phyloP scores from a whole-genome alignment of 805 yeast species.

The Starmerella etchellsii region DNA sequence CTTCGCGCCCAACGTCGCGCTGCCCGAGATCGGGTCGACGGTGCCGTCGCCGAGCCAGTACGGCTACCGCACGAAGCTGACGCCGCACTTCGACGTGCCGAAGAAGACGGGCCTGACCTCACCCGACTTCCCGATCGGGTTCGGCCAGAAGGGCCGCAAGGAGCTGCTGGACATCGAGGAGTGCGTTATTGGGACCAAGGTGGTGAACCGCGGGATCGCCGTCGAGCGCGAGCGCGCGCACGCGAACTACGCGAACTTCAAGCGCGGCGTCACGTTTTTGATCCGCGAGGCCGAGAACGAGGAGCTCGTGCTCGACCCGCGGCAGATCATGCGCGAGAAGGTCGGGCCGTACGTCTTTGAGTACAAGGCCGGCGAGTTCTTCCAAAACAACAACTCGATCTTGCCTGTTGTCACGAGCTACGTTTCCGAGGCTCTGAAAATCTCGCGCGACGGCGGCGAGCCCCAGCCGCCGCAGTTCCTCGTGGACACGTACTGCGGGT shows the following conservation, averaged over 20 bases:
- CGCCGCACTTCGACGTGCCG: constrained; percentile 88
- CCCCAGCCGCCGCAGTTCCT: constrained; percentile 41
- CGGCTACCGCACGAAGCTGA: constrained; percentile 78
- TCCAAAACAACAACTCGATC: constrained; percentile 89
- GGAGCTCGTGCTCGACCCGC: constrained; percentile 62
- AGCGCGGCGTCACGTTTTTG: constrained; percentile 76
- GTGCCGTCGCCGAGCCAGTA: constrained; percentile 65
- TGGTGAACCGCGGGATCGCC: constrained; percentile 59
- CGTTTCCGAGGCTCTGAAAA: constrained; percentile 56
- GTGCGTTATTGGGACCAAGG: constrained; percentile 75
- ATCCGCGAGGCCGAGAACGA: constrained; percentile 41
- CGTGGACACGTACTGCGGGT: constrained; percentile 94
- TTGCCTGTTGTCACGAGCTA: constrained; percentile 70
- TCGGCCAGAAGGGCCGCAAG: constrained; percentile 64
- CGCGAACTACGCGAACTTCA: constrained; percentile 36
- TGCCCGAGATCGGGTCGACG: constrained; percentile 55
- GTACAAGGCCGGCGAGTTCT: constrained; percentile 89
- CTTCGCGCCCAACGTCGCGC: constrained; percentile 38
- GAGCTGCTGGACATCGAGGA: constrained; percentile 83
- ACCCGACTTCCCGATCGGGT: constrained; percentile 54
- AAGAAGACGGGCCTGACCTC: constrained; percentile 24
- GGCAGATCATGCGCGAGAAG: constrained; percentile 67
- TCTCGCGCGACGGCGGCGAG: constrained; percentile 24
- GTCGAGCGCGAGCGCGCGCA: constrained; percentile 52
- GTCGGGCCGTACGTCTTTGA: constrained; percentile 56